Conservation (phyloP, 1,284 basidiomycete species). For the Gymnopus androsaceus region DNA sequence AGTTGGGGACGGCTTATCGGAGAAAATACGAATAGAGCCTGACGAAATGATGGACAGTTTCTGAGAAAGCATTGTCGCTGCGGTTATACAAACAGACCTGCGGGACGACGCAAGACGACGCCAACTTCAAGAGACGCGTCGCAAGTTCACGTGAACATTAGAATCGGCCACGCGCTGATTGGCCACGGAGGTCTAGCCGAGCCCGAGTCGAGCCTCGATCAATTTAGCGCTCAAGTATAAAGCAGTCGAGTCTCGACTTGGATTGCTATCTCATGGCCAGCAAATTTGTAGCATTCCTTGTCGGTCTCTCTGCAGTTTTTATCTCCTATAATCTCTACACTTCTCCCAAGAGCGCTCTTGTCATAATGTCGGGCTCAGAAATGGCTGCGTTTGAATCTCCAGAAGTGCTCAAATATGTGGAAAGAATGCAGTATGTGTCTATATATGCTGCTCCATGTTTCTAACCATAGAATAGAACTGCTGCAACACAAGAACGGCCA, state of each 20-base stretch:
- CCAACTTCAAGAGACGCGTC: no score
- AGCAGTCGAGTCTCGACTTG: background rate
- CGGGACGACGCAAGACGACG: no score
- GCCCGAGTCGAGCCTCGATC: background rate
- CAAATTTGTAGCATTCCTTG: constrained; percentile 11
- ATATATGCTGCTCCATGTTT: background rate
- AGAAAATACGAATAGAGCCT: no score
- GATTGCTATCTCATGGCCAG: background rate
- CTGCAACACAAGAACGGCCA: constrained; percentile 16
- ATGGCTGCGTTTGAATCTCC: constrained; percentile 17
- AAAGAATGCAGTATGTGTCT: constrained; percentile 15
- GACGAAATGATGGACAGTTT: no score
- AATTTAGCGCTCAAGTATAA: background rate
- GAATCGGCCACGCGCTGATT: no score
- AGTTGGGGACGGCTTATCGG: no score
- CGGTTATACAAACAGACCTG: no score
- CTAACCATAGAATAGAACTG: constrained; percentile 9
- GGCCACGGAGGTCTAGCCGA: no score
- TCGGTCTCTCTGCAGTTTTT: constrained; percentile 13
- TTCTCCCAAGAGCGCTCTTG: background rate
- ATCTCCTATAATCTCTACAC: constrained; percentile 16
- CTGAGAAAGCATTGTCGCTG: no score
- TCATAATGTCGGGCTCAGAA: constrained; percentile 13
- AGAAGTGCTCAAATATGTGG: constrained; percentile 18
- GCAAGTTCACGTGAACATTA: no score